Base-by-base conservation (phyloP, 2,329 filamentous ascomycete species). In the Colletotrichum sublineola region DNA sequence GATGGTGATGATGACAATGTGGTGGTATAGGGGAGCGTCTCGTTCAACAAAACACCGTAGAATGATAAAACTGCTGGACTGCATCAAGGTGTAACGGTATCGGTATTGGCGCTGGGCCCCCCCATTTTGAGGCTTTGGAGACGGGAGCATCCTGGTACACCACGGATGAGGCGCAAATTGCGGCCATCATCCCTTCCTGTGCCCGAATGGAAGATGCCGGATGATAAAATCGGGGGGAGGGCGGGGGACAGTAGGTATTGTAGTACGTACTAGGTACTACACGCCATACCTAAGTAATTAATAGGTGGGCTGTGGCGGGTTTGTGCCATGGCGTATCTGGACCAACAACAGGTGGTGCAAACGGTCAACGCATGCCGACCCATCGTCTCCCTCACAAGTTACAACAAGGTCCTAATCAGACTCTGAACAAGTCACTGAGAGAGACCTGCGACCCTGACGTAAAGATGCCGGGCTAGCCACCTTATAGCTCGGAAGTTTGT, bases 61-160 rank as follows among this genome's bases (percentile, higher is more conserved):
- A 53, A 29, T 18, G 24, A 20, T 42, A 31, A 46, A n/a, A n/a
- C 44, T 46, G 46, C 6, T n/a, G 9, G 33, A 18, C 12, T 33
- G 31, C 50, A 62, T 8, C 52, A 36, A 56, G 31, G 18, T 36
- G 8, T 68, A 33, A 18, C 20, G 50, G 15, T 7, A 31, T 3
- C 8, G 24, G 48, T 31, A 48, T 31, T 15, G n/a, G 24, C 18
- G 15, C 29, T 29, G 18, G 42, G 38, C 20, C 2, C 67, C 67
- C 63, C 58, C 52, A 36, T 42, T 36, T 58, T 29, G 38, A 58
- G 53, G 46, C 18, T 44, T 29, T 42, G 15, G 9, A 40, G 67
- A 40, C 38, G 67, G 67, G 55, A 70, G 46, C 38, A 67, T 61
- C 67, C 67, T 66, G 55, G 67, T 44, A 53, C 42, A 29, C 55